Conservation (phyloP, 768 basidiomycete genomes). For the Leccinum ochraceum region DNA sequence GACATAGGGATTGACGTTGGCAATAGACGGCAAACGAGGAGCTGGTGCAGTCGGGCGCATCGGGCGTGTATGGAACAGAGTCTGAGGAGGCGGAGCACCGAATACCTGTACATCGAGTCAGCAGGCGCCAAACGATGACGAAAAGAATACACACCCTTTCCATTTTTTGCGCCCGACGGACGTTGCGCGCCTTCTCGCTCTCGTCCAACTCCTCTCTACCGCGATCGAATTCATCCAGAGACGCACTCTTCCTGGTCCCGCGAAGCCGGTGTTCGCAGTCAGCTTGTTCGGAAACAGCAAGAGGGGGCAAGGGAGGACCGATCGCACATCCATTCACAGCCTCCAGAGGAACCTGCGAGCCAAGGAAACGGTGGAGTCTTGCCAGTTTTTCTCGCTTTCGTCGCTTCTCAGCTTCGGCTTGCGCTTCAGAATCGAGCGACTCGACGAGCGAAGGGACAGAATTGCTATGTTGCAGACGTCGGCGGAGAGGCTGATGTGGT, state of each 20-base stretch:
- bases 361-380: slow-evolving; percentile 82
- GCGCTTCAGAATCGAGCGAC: slow-evolving; percentile 50
- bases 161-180: slow-evolving; percentile 83
- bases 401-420: slow-evolving; percentile 60
- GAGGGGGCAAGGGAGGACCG: slow-evolving; percentile 34
- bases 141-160: slow-evolving; percentile 58
- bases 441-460: slow-evolving; percentile 51
- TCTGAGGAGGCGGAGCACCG: slow-evolving; percentile 77
- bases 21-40: slow-evolving; percentile 30
- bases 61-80: slow-evolving; percentile 70
- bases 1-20: slow-evolving; percentile 18
- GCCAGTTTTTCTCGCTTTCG: slow-evolving; percentile 76
- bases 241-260: slow-evolving; percentile 44
- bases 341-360: slow-evolving; percentile 73
- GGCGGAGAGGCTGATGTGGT: slow-evolving; percentile 25
- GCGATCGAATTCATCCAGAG: slow-evolving; percentile 57
- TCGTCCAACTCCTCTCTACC: slow-evolving; percentile 70
- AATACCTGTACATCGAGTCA: slow-evolving; percentile 57
- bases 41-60: slow-evolving; percentile 37
- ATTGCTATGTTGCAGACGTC: slow-evolving; percentile 34
- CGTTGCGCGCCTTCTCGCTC: slow-evolving; percentile 76
- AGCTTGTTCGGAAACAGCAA: slow-evolving; percentile 31
- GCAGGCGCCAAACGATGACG: not conserved
- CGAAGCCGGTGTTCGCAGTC: slow-evolving; percentile 44
- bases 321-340: slow-evolving; percentile 56